Evolutionary conservation across 257 asterid species (phyloP).

Genomic region (Paulownia fortunei): DNA sequence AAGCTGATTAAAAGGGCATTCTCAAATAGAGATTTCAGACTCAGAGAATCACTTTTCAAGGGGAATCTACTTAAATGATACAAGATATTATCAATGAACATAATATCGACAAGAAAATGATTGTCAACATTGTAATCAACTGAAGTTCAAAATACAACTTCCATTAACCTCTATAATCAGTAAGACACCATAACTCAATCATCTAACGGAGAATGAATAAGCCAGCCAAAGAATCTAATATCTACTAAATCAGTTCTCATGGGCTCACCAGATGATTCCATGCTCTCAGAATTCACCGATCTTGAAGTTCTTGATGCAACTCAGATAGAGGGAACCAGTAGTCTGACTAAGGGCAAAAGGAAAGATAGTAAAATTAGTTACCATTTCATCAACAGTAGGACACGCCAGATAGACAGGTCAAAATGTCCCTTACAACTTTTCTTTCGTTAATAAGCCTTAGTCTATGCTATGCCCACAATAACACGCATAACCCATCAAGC

Average conservation of each 20-base stretch:
- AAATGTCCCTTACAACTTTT: conserved; percentile 10
- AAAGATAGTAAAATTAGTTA: conserved; percentile 22
- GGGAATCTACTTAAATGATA: not conserved
- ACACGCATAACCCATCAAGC: not conserved
- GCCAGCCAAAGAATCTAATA: not conserved
- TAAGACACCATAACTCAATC: conserved; percentile 11
- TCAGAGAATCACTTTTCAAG: not conserved
- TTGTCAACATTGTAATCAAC: conserved; percentile 2
- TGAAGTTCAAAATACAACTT: conserved; percentile 8
- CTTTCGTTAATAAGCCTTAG: not conserved
- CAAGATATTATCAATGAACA: not conserved
- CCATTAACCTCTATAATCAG: conserved; percentile 9
- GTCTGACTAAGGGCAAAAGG: conserved; percentile 16
- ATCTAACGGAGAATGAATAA: not conserved
- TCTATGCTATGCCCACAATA: conserved; percentile 8
- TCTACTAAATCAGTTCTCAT: conserved; percentile 6
- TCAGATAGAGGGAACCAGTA: conserved; percentile 18
- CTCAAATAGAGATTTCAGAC: conserved; percentile 14
- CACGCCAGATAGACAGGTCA: conserved; percentile 2
- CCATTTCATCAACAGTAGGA: not conserved
- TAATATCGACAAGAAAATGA: not conserved
- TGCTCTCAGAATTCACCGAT: conserved; percentile 35
- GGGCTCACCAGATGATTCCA: conserved; percentile 53
- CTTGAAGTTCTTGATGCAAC: conserved; percentile 22
- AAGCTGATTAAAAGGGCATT: not conserved